phyloP scores from a whole-genome alignment of 345 rosid species.

The Barbarea vulgaris region DNA sequence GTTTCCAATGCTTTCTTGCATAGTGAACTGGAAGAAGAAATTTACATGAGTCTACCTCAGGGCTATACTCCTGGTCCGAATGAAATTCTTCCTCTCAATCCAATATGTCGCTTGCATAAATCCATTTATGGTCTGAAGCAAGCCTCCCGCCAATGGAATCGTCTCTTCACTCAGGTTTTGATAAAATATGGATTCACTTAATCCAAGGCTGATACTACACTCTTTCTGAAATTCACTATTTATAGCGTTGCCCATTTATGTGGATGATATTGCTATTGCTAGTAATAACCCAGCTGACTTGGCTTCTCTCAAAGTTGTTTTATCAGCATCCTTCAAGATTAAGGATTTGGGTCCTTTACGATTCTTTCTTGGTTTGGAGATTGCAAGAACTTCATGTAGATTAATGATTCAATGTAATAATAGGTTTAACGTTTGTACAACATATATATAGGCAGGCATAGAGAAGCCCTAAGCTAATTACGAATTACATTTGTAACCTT shows the following conservation, averaged over 20 bases:
- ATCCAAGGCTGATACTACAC: neutral
- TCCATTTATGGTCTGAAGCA: neutral
- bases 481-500: no score
- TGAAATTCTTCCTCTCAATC: neutral
- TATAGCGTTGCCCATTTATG: neutral
- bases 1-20: neutral
- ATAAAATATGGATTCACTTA: neutral
- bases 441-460: no score
- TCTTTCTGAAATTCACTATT: accelerated
- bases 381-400: neutral
- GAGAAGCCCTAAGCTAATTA: no score
- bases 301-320: no score
- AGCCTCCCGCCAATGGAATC: neutral
- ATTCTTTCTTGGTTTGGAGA: neutral
- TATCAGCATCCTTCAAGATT: neutral
- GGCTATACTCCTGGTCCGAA: neutral
- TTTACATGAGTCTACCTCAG: neutral
- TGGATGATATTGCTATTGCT: neutral
- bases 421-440: no score
- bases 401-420: no score
- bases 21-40: neutral
- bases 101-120: neutral
- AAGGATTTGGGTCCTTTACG: neutral
- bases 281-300: neutral
- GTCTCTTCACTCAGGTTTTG: accelerated